Conservation (phyloP, 257 asterid species). For the Leonotis leonurus region DNA sequence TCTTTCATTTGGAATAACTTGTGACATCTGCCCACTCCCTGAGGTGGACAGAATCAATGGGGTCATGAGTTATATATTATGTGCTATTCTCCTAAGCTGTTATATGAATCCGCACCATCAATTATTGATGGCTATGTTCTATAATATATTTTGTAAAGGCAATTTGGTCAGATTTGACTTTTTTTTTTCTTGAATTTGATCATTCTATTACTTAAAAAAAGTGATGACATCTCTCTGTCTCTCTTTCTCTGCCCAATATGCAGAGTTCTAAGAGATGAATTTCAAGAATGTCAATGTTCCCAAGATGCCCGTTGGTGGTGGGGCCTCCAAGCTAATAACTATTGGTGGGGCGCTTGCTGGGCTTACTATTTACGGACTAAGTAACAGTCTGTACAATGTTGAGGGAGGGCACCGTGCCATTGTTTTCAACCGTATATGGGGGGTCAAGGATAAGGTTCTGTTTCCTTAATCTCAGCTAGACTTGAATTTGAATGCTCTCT, state of each 20-base stretch:
- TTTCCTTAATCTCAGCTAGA: not conserved
- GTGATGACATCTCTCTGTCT: not conserved
- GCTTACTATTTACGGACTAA: constrained; percentile 55
- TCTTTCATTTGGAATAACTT: not conserved
- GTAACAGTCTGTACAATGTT: constrained; percentile 84
- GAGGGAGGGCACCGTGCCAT: constrained; percentile 94
- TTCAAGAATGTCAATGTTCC: constrained; percentile 65
- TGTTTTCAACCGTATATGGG: constrained; percentile 71
- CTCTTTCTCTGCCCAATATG: not conserved
- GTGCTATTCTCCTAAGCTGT: no score
- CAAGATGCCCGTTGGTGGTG: constrained; percentile 70
- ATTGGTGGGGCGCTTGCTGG: constrained; percentile 61
- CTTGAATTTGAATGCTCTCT: not conserved
- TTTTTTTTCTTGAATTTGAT: not conserved
- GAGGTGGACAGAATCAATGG: no score
- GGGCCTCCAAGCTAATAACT: constrained; percentile 53
- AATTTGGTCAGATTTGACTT: not conserved
- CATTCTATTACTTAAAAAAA: not conserved
- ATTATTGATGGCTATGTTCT: no score
- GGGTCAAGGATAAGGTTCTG: constrained; percentile 71
- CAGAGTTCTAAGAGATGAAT: constrained; percentile 50
- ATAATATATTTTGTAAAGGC: no score
- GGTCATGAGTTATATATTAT: no score
- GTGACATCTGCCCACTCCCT: no score
- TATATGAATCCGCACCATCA: not conserved